phyloP scores from a whole-genome alignment of 1,139 yeast genomes.

The Pichia sp. region DNA sequence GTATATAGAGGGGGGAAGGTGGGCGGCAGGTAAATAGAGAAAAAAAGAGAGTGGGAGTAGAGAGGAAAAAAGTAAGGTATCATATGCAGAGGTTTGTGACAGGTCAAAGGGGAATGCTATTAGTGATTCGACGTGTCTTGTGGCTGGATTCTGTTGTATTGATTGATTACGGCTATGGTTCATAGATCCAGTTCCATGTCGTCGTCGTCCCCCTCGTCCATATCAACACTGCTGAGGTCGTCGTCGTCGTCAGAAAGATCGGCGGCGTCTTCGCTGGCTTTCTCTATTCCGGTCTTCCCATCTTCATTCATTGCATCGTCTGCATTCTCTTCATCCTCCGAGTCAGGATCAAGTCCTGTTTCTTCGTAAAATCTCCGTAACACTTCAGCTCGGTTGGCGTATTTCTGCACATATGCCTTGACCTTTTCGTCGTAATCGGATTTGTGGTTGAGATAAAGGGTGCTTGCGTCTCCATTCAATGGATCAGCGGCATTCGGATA shows the following conservation, averaged over 20 bases:
- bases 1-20: too few relatives aligned
- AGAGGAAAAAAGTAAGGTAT: too few relatives aligned
- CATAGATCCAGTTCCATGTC: conserved; percentile 24
- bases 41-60: too few relatives aligned
- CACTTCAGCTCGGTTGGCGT: conserved; percentile 49
- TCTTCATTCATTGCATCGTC: conserved; percentile 1
- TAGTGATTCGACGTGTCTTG: too few relatives aligned
- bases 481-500: conserved; percentile 98
- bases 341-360: conserved; percentile 28
- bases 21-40: too few relatives aligned
- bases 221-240: conserved; percentile 9
- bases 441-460: conserved; percentile 72
- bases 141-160: too few relatives aligned
- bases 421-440: conserved; percentile 68
- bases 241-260: conserved; percentile 1
- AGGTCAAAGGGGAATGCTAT: too few relatives aligned
- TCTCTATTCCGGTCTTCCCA: too few relatives aligned
- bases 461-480: conserved; percentile 87
- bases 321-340: conserved; percentile 5
- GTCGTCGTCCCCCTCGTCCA: neutral
- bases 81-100: too few relatives aligned
- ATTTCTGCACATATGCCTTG: conserved; percentile 67
- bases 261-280: too few relatives aligned
- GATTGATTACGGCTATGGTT: neutral
- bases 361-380: conserved; percentile 41